Evolutionary conservation across 495 filamentous ascomycete genomes (phyloP).

Genomic region (Chaetomidium leptoderma): DNA sequence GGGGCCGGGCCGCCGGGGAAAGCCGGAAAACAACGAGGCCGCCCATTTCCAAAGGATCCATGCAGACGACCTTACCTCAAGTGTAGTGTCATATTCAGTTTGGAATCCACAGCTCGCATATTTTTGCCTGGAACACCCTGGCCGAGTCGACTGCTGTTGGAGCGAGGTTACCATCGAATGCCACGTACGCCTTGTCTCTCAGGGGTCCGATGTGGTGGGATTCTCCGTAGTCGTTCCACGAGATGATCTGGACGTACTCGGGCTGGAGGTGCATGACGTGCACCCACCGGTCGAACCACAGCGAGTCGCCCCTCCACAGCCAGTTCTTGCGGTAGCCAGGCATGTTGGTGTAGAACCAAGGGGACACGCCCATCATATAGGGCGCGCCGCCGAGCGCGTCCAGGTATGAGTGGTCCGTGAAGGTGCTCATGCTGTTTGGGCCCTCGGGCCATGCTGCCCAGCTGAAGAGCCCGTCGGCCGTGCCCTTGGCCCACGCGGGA

Average conservation of each 20-base stretch:
- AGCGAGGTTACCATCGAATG: conserved; percentile 28
- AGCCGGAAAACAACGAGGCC: too few species aligned
- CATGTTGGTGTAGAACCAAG: conserved; percentile 64
- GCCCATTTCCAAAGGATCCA: too few species aligned
- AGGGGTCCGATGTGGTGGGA: conserved; percentile 59
- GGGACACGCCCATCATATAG: conserved; percentile 20
- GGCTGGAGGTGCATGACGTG: conserved; percentile 41
- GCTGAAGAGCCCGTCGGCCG: conserved; percentile 34
- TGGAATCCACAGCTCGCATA: too few species aligned
- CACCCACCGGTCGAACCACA: conserved; percentile 49
- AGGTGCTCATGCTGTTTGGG: conserved; percentile 49
- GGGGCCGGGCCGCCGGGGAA: too few species aligned
- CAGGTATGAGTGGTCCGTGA: conserved; percentile 22
- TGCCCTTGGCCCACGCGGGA: conserved; percentile 2
- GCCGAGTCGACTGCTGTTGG: too few species aligned
- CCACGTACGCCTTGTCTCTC: conserved; percentile 35
- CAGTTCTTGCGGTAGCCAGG: conserved; percentile 56
- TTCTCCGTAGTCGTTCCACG: conserved; percentile 37
- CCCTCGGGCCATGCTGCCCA: conserved; percentile 38
- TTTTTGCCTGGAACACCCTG: too few species aligned
- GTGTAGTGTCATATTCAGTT: too few species aligned
- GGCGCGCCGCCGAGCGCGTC: conserved; percentile 19
- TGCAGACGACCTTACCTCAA: too few species aligned
- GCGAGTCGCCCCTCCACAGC: conserved; percentile 53
- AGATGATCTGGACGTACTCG: conserved; percentile 16